Conservation (phyloP, 495 filamentous ascomycete species). For the Hapsidospora chrysogenum region DNA sequence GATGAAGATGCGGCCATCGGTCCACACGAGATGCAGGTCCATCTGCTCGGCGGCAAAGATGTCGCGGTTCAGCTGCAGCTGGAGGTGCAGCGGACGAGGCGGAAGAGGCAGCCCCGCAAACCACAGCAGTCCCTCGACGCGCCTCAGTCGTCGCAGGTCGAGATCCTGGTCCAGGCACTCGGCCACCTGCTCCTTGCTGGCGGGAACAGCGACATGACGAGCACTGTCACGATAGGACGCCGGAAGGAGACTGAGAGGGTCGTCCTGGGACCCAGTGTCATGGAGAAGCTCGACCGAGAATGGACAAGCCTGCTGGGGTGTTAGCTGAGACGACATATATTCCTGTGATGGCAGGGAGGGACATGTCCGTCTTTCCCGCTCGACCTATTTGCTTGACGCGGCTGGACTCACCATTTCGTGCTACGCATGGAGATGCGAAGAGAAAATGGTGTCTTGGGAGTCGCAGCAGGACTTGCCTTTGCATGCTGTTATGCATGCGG, state of each 20-base stretch:
- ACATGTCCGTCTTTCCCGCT: no score
- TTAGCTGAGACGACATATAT: no score
- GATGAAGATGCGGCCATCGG: conserved; percentile 12
- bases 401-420: no score
- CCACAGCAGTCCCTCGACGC: neutral
- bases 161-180: neutral
- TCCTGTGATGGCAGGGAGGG: no score
- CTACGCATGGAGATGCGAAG: no score
- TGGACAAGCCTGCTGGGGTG: neutral
- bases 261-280: neutral
- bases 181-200: neutral
- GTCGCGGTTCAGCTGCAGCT: conserved; percentile 13
- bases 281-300: neutral
- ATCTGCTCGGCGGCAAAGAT: conserved; percentile 17
- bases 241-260: neutral
- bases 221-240: neutral
- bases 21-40: conserved; percentile 18
- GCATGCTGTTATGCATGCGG: no score
- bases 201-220: neutral
- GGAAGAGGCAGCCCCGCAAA: neutral
- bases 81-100: conserved; percentile 21
- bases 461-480: no score
- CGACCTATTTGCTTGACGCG: no score
- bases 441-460: no score
- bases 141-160: neutral